Base-by-base conservation (phyloP, 2,329 filamentous ascomycete genomes). In the Phoma sp. region DNA sequence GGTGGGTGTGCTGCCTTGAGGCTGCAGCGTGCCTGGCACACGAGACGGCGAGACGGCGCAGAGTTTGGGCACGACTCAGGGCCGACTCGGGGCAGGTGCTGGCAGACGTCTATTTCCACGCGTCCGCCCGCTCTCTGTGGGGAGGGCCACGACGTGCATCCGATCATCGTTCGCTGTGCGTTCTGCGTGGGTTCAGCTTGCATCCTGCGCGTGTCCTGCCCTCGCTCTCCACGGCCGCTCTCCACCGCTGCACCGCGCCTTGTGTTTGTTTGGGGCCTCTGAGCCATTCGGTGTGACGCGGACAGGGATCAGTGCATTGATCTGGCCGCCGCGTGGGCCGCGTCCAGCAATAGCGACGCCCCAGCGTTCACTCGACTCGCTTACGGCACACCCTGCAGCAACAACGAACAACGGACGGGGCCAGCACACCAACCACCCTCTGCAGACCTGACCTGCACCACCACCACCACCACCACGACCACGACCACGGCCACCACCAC, bases 341-440 rank as follows among this genome's bases (percentile, higher is more conserved):
- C 27, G 27, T 12, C 22, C 24, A 39, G 22, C 22, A 24, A 24
- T 24, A 24, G 22, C 22, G 22, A 24, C 22, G 22, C 22, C 22
- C 22, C 22, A 6, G 22, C 22, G 22, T 24, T 24, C 22, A 24
- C 4, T 24, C 22, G 22, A 38, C 51, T 49, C 55, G 46, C 58
- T 49, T 50, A 57, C 46, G 32, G 17, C 17, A 17, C 44, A 44
- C 45, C 53, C 49, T 61, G 51, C 63, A 60, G 45, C 54, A 41
- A 40, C 47, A 53, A 53, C 58, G 48, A 39, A 40, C 47, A 53
- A 53, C 58, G 47, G 52, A 38, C 17, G 17, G 45, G 56, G 41
- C 56, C 52, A 58, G 57, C 51, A 55, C 55, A 57, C 47, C 50
- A 60, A 47, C 54, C 57, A 53, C 57, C 46, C 41, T 39, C 24